Evolutionary conservation across 148 eudicot species (phyloP), one percentile per base, ranked within the genome.

Genomic region (Camellia sinensis): DNA sequence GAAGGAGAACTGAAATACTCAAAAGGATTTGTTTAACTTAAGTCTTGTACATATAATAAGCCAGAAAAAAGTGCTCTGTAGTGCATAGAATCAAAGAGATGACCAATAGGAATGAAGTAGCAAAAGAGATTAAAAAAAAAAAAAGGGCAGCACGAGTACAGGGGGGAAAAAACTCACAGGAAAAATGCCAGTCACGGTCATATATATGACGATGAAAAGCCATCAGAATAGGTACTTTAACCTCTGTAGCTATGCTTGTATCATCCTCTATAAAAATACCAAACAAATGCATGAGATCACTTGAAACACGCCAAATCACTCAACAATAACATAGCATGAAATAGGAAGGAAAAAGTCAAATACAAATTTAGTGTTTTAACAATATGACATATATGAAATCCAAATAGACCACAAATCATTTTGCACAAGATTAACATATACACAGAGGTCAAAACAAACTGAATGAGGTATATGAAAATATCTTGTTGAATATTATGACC

Each of bases 181-280:
- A 78, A 86, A 96, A 96, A 80, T 96, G 98, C 95, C 97, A 96
- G 80, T 90, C 86, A 9, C 87, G 87, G 71, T 96, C 86, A 81
- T 92, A 93, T 74, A 96, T 85, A 81, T 92, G 97, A 78, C 82
- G 92, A 84, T 96, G 92, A 83, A 96, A 96, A 63, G 89, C 89
- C 73, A 76, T 86, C 83, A 96, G 83, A 67, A 96, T 93, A 61
- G 98, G 99, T 67, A 92, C 89, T 83, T 96, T 96, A 62, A 96
- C 89, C 45, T 96, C 97, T 56, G 90, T 83, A 19, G 81, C 84
- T 79, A 96, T 87, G 90, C 99, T 92, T 14, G 95, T 93, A 85
- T 96, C 99, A 83, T 96, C 99, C 97, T 96, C 98, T 96, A 88
- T 62, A 74, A 81, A 29, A 79, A 46, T 37, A 67, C 14, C 48